Evolutionary conservation across 2,329 filamentous ascomycete species (phyloP).

Genomic region (Fusarium sp.): DNA sequence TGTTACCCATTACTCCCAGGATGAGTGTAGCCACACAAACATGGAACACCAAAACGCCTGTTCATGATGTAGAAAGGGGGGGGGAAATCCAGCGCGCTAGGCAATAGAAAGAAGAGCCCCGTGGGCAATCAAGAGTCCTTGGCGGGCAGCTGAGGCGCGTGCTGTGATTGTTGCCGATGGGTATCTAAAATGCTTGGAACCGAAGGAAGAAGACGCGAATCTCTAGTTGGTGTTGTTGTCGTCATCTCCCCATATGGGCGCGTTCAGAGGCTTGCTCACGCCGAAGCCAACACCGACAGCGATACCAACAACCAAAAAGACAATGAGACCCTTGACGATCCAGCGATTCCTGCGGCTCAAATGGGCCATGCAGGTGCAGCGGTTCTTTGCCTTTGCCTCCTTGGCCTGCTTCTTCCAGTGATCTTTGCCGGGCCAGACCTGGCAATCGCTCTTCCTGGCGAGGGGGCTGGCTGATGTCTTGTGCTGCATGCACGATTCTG

Average conservation of each 20-base stretch:
- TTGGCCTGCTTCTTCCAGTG: slow-evolving; percentile 69
- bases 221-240: slow-evolving; percentile 33
- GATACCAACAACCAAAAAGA: slow-evolving; percentile 61
- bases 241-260: slow-evolving; percentile 63
- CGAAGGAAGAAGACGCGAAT: slow-evolving; percentile 5
- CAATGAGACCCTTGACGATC: slow-evolving; percentile 55
- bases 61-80: slow-evolving; percentile 41
- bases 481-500: slow-evolving; percentile 45
- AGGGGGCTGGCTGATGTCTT: slow-evolving; percentile 44
- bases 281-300: slow-evolving; percentile 67
- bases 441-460: slow-evolving; percentile 56
- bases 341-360: slow-evolving; percentile 65
- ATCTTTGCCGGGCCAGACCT: slow-evolving; percentile 68
- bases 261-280: slow-evolving; percentile 67
- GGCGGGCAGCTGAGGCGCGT: slow-evolving; percentile 12
- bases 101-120: slow-evolving; percentile 24
- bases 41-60: slow-evolving; percentile 41
- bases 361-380: slow-evolving; percentile 61
- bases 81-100: slow-evolving; percentile 35
- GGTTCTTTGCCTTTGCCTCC: slow-evolving; percentile 61
- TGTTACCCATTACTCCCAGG: slow-evolving; percentile 42
- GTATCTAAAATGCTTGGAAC: slow-evolving; percentile 33
- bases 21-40: slow-evolving; percentile 26
- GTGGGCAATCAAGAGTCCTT: slow-evolving; percentile 21
- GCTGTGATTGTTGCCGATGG: slow-evolving; percentile 25